Conservation (phyloP, 2,329 filamentous ascomycete species). For the Xylariaceae sp. region DNA sequence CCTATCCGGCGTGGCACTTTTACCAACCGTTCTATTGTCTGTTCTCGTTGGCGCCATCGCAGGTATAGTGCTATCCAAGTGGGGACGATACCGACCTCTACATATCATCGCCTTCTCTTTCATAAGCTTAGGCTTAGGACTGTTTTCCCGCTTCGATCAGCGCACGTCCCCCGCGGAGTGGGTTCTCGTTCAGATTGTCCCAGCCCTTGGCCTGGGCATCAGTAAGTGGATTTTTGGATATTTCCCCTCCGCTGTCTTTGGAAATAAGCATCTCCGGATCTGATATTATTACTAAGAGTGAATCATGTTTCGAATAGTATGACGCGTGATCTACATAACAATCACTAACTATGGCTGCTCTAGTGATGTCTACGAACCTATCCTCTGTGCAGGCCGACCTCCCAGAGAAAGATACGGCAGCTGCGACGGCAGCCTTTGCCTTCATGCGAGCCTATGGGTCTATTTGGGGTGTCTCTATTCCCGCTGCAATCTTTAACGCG, state of each 20-base stretch:
- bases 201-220: constrained; percentile 36
- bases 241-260: no score
- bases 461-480: constrained; percentile 9
- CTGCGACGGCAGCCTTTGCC: background rate
- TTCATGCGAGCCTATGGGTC: constrained; percentile 9
- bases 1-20: background rate
- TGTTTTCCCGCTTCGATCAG: background rate
- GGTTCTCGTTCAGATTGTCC: constrained; percentile 1
- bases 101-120: background rate
- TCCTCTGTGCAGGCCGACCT: constrained; percentile 1
- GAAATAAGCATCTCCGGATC: no score
- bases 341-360: no score
- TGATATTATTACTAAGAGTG: no score
- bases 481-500: constrained; percentile 5
- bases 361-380: background rate
- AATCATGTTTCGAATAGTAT: no score
- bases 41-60: background rate
- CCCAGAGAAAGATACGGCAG: background rate
- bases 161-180: background rate
- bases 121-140: background rate
- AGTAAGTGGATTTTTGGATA: no score
- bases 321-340: no score
- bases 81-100: background rate
- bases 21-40: background rate
- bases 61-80: background rate